phyloP scores from a whole-genome alignment of 805 yeast species.

The Pichia heedii region DNA sequence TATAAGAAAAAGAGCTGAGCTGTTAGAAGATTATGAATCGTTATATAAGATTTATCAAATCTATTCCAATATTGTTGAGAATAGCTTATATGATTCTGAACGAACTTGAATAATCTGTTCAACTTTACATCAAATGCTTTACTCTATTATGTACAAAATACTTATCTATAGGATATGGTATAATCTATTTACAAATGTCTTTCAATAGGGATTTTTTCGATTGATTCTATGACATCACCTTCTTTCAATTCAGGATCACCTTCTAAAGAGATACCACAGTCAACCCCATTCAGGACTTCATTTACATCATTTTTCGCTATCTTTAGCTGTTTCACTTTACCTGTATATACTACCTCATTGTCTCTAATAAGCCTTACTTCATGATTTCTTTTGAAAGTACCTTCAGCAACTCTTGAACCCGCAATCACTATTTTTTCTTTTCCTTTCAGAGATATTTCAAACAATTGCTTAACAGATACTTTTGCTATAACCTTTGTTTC shows the following conservation, averaged over 20 bases:
- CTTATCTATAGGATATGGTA: too few relatives aligned
- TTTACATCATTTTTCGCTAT: conserved; percentile 71
- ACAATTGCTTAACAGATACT: conserved; percentile 61
- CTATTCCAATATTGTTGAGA: background rate
- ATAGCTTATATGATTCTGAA: background rate
- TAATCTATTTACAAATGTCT: conserved; percentile 34
- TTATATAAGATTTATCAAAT: background rate
- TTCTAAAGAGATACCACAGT: conserved; percentile 78
- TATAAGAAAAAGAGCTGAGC: background rate
- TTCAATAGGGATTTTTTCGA: conserved; percentile 54
- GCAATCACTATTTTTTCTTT: conserved; percentile 59
- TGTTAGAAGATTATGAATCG: background rate
- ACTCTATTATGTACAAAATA: background rate
- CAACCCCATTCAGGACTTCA: conserved; percentile 77
- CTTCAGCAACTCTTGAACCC: conserved; percentile 74
- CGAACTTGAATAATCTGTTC: background rate
- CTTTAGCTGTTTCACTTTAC: conserved; percentile 58
- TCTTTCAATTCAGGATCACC: conserved; percentile 25
- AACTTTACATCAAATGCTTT: too few relatives aligned
- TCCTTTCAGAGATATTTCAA: conserved; percentile 53
- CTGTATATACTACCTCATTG: conserved; percentile 39
- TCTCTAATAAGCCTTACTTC: conserved; percentile 30
- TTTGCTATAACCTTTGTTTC: conserved; percentile 61
- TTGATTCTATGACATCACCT: conserved; percentile 70
- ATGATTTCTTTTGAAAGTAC: conserved; percentile 53